Base-by-base conservation (phyloP, 768 basidiomycete genomes). In the Boletus edulis region DNA sequence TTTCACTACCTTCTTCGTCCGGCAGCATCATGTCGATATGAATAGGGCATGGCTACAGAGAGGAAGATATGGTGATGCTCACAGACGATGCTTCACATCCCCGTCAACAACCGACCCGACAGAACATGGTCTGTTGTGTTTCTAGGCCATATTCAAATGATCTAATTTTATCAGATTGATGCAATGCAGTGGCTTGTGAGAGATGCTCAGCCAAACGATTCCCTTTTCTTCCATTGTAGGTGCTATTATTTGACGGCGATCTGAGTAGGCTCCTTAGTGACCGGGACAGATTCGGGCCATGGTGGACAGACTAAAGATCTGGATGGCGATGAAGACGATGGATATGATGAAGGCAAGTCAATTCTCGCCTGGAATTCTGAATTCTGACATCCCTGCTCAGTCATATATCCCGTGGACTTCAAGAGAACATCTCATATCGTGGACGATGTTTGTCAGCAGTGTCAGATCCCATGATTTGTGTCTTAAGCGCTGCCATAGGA, bases 151-250 rank as follows among this genome's bases (percentile, higher is more conserved):
- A n/a, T 31, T 46, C 3, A 3, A 9, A 3, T 13, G 31, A 35
- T 13, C 45, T 62, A 31, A 59, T 42, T 44, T 48, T 38, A 35
- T 13, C 58, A 89, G 84, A 64, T 92, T 18, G 72, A 78, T 43
- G 94, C 89, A 5, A 95, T 96, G 91, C 78, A 84, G 55, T 98
- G 94, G 95, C 84, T 99, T n/a, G 91, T 94, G 17, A 73, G 71
- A 15, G 87, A 79, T 57, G 94, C 95, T 13, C 73, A 75, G 17
- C 84, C 91, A 1, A 87, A 94, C 58, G 93, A 96, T 62, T 86
- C 94, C 4, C 75, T 95, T 32, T 94, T 94, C 77, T 90, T 95
- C 79, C 94, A 94, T 60, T 95, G 90, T 89, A 55, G 53, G 82
- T 70, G 2, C 14, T 29, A 18, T 42, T 7, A 3, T 53, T 12